Evolutionary conservation across 192 early-diverging fungal species (phyloP).

Genomic region (Bifiguratus adelaidae): DNA sequence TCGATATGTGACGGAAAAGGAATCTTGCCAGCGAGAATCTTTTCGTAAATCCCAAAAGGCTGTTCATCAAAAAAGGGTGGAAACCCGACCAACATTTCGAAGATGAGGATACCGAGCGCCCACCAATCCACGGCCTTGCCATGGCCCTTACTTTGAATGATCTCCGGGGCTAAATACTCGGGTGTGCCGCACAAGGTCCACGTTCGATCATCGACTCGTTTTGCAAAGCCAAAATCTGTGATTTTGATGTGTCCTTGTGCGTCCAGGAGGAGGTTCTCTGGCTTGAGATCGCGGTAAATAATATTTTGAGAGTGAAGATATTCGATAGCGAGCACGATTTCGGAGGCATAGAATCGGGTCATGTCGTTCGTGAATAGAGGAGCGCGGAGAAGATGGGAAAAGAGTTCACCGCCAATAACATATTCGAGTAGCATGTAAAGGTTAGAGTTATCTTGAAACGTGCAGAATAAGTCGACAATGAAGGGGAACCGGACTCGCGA

Average conservation of each 20-base stretch:
- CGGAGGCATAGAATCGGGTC: constrained; percentile 91
- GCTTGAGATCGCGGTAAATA: constrained; percentile 96
- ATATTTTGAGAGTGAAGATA: constrained; percentile 90
- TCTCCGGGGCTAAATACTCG: constrained; percentile 95
- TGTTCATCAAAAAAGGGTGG: constrained; percentile 98
- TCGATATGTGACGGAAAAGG: constrained; percentile 87
- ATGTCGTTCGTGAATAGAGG: constrained; percentile 91
- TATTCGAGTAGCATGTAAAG: constrained; percentile 96
- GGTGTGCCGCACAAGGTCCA: constrained; percentile 99
- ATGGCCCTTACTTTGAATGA: constrained; percentile 95
- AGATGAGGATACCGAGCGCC: constrained; percentile 95
- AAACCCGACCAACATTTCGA: constrained; percentile 56
- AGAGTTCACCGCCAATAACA: constrained; percentile 92
- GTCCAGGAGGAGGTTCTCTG: constrained; percentile 82
- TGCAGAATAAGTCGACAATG: constrained; percentile 83
- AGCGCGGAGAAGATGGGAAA: constrained; percentile 87
- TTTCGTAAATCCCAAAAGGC: constrained; percentile 97
- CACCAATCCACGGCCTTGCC: constrained; percentile 99
- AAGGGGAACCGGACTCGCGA: constrained; percentile 68
- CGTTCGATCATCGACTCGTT: constrained; percentile 74
- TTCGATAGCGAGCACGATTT: constrained; percentile 92
- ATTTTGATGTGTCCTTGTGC: constrained; percentile 90
- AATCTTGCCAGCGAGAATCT: constrained; percentile 86
- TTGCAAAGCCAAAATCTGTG: constrained; percentile 98
- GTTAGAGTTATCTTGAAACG: constrained; percentile 90